Conservation (phyloP, 164 flowering plant genomes). For the Echeveria elegans region DNA sequence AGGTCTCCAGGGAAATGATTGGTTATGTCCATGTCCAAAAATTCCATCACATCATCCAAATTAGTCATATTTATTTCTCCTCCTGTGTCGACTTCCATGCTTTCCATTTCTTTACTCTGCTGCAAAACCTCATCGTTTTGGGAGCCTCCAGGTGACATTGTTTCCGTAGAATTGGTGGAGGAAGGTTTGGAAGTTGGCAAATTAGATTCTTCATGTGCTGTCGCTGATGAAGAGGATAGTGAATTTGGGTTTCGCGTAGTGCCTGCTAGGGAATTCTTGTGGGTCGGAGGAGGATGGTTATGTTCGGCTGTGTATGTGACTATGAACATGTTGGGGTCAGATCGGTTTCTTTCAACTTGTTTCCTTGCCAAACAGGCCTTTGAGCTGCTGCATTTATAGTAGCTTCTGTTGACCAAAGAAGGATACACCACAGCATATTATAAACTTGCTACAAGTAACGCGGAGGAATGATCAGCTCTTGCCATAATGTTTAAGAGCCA, state of each 20-base stretch:
- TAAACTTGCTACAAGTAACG: not conserved
- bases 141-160: slow-evolving; percentile 10
- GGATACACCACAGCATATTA: not conserved
- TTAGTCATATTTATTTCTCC: slow-evolving; percentile 16
- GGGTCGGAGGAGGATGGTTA: slow-evolving; percentile 92
- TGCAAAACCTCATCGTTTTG: slow-evolving; percentile 17
- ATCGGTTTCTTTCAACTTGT: slow-evolving; percentile 86
- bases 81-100: not conserved
- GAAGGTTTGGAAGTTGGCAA: slow-evolving; percentile 21
- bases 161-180: slow-evolving; percentile 35
- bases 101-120: slow-evolving; percentile 23
- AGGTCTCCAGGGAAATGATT: slow-evolving; percentile 68
- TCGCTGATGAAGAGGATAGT: slow-evolving; percentile 8
- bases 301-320: slow-evolving; percentile 92
- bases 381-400: slow-evolving; percentile 92
- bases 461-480: not conserved
- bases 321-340: slow-evolving; percentile 84
- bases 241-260: slow-evolving; percentile 68
- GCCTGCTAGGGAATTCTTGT: slow-evolving; percentile 93
- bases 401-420: slow-evolving; percentile 50
- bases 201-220: slow-evolving; percentile 14
- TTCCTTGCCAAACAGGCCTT: slow-evolving; percentile 94
- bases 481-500: slow-evolving; percentile 13
- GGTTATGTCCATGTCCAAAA: slow-evolving; percentile 27
- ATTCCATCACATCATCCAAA: slow-evolving; percentile 24